Evolutionary conservation across 306 rosid genomes (phyloP), one percentile per base, ranked within the genome.

Genomic region (Styphnolobium japonicum): DNA sequence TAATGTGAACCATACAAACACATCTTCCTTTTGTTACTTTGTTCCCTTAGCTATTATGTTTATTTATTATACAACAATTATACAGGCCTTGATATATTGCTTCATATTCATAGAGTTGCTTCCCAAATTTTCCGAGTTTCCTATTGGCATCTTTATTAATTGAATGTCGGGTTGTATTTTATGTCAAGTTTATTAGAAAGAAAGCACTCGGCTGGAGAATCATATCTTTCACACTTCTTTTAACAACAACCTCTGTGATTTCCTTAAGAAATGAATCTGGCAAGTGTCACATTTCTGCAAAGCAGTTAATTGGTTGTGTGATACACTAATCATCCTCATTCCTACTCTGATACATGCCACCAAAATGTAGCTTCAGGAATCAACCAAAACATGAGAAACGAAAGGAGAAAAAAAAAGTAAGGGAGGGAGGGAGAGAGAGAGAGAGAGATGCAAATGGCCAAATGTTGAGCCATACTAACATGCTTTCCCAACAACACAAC

Each of bases 401-500:
- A 65, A 21, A 16, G 16, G 2, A 8, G 60, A 31, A 23, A 57
- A 7, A 7, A 11, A 65, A 15, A n/a, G n/a, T n/a, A n/a, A n/a
- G n/a, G n/a, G n/a, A n/a, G 6, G 7, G 49, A 22, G 4, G 31
- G 12, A 14, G 1, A 40, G 2, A 65, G 45, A 6, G 10, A 25
- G 31, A 27, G 31, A 27, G 31, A 27, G 31, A 27, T 27, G 31
- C 31, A 27, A 27, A 27, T 27, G 31, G n/a, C n/a, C n/a, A n/a
- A 51, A 67, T 33, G 3, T 56, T 29, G 36, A 7, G 1, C 23
- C 57, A 52, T 37, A 78, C 74, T 74, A 92, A 72, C 97, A 92
- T 10, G 86, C 18, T 67, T 60, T 86, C 56, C 90, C 94, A 37
- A 42, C 77, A 37, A 29, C 34, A 65, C 98, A 94, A 43, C 11